Conservation (phyloP, 345 rosid genomes). For the Salix purpurea region DNA sequence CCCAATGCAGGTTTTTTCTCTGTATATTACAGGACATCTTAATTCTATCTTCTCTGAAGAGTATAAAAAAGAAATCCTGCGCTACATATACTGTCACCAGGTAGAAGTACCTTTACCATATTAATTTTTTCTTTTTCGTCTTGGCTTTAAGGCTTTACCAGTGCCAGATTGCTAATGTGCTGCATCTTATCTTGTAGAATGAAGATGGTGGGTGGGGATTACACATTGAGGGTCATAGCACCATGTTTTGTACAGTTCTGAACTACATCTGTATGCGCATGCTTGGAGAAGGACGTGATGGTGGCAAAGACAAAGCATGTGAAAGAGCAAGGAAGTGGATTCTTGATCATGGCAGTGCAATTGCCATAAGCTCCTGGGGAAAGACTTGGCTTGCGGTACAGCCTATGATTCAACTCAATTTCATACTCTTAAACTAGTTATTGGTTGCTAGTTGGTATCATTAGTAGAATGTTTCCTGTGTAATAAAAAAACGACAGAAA, state of each 20-base stretch:
- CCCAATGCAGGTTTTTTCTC: not conserved
- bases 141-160: too few relatives aligned
- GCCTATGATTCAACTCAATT: too few relatives aligned
- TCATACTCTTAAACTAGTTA: too few relatives aligned
- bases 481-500: too few relatives aligned
- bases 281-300: constrained; percentile 1
- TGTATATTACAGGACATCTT: constrained; percentile 19
- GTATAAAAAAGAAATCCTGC: constrained; percentile 11
- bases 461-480: too few relatives aligned
- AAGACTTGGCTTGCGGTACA: not conserved
- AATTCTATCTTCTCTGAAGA: not conserved
- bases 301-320: constrained; percentile 14
- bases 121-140: too few relatives aligned
- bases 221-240: not conserved
- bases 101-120: not conserved
- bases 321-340: constrained; percentile 14
- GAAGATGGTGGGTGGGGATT: not conserved
- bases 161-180: too few relatives aligned
- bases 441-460: too few relatives aligned
- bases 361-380: constrained; percentile 2
- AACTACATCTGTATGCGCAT: constrained; percentile 13
- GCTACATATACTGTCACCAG: constrained; percentile 22
- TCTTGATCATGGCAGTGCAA: constrained; percentile 6
- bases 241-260: not conserved
- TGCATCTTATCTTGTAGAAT: not conserved